Base-by-base conservation (phyloP, 2,329 filamentous ascomycete genomes). In the Coccinonectria pachysandricola region DNA sequence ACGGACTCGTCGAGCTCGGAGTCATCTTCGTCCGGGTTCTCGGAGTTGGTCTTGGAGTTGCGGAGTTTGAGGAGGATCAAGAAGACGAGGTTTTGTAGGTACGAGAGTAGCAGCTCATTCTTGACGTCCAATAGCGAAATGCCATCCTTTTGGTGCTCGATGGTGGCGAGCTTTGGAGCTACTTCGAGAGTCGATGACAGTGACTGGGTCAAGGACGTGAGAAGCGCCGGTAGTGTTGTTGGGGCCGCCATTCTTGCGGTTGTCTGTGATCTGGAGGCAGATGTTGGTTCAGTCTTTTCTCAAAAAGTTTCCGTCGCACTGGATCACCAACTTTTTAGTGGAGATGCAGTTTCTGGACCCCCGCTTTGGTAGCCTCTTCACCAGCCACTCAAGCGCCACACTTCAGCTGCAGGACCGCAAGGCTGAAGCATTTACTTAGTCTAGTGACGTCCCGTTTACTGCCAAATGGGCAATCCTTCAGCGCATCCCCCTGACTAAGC, bases 51-150 rank as follows among this genome's bases (percentile, higher is more conserved):
- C 31, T 54, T 59, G 5, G 53, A 39, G 49, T 75, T 74, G 32
- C 83, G 75, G 12, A 96, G 56, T 48, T 92, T 88, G 19, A 92
- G 57, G 2, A 94, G 62, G 22, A 93, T 79, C 20, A 94, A 62
- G 43, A 93, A 93, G 22, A 91, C 83, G 4, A 96, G 73, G 46
- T 94, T 92, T 48, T 98, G 88, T 0, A 98, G 67, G 56, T 98
- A 98, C 4, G 88, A 88, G 19, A 98, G 75, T 11, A 98, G 75
- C n/a, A 98, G 69, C 52, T 98, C 91, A 57, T 92, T 96, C 62
- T 98, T 98, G 39, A 84, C 76, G 50, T 96, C 86, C 46, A 98
- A 77, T 1, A 98, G 74, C 1, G 91, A 95, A 32, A 98, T 91
- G 49, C 91, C 88, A 45, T 94, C 76, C 38, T 78, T 68, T 2